Conservation (phyloP, 306 rosid species). For the Fragaria nilgerrensis region DNA sequence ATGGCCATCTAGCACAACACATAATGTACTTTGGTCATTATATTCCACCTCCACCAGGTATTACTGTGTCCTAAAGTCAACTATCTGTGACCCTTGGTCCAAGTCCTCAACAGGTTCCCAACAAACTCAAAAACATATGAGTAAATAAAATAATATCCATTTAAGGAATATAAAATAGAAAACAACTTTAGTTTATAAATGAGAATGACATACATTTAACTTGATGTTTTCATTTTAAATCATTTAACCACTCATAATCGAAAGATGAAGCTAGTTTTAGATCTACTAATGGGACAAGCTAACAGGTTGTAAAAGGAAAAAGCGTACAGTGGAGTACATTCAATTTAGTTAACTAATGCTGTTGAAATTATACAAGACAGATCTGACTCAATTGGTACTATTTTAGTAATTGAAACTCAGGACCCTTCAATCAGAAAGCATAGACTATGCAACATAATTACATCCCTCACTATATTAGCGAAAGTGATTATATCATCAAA, state of each 20-base stretch:
- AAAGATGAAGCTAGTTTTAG: background rate
- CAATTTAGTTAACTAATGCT: background rate
- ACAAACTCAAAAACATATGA: background rate
- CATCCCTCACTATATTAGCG: background rate
- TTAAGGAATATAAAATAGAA: background rate
- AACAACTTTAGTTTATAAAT: background rate
- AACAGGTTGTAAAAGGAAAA: background rate
- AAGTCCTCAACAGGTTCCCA: background rate
- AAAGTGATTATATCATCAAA: background rate
- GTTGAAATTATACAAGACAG: background rate
- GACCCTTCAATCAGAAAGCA: background rate
- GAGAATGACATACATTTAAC: background rate
- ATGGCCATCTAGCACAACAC: background rate
- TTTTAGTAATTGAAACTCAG: background rate
- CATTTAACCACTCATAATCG: background rate
- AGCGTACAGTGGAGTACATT: background rate
- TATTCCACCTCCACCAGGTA: background rate
- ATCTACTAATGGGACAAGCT: background rate
- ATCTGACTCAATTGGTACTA: background rate
- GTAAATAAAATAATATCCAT: background rate
- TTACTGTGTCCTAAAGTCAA: background rate
- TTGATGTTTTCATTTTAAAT: conserved; percentile 3
- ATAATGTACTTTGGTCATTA: background rate
- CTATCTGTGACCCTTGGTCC: background rate
- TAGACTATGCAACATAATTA: background rate